Evolutionary conservation across 805 yeast genomes (phyloP).

Genomic region (Isabelozyma gotoi): DNA sequence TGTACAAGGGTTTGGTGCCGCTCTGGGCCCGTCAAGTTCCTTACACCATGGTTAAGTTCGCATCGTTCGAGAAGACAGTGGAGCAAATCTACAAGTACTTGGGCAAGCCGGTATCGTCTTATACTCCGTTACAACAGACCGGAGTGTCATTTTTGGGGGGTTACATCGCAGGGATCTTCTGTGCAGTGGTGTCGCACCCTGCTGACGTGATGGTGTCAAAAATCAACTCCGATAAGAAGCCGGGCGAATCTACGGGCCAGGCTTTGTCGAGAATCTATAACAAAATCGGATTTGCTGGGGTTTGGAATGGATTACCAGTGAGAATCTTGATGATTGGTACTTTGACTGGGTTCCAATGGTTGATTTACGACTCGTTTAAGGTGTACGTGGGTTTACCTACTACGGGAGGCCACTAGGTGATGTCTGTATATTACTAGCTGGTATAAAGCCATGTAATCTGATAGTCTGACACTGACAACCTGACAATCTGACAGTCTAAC

Average conservation of each 20-base stretch:
- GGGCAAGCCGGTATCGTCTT: slow-evolving; percentile 71
- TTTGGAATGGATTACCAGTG: slow-evolving; percentile 94
- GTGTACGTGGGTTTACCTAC: slow-evolving; percentile 95
- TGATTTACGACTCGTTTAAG: slow-evolving; percentile 93
- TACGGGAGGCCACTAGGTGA: slow-evolving; percentile 57
- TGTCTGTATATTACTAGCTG: too few relatives aligned
- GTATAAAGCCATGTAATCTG: background rate
- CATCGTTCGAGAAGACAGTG: slow-evolving; percentile 90
- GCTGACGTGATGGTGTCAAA: slow-evolving; percentile 99
- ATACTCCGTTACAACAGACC: slow-evolving; percentile 76
- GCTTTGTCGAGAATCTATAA: slow-evolving; percentile 75
- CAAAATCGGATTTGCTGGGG: slow-evolving; percentile 83
- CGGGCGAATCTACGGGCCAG: slow-evolving; percentile 62
- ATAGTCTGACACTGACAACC: too few relatives aligned
- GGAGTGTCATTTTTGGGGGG: slow-evolving; percentile 96
- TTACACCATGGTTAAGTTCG: slow-evolving; percentile 97
- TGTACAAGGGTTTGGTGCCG: slow-evolving; percentile 88
- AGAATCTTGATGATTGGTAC: slow-evolving; percentile 98
- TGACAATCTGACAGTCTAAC: too few relatives aligned
- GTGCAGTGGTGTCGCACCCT: slow-evolving; percentile 95
- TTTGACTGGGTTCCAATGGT: slow-evolving; percentile 95
- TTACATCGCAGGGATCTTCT: slow-evolving; percentile 94
- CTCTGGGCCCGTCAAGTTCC: slow-evolving; percentile 97
- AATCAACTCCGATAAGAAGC: slow-evolving; percentile 70
- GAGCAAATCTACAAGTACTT: slow-evolving; percentile 71